Evolutionary conservation across 2,329 filamentous ascomycete species (phyloP).

Genomic region (Phialemonium atrogriseum): DNA sequence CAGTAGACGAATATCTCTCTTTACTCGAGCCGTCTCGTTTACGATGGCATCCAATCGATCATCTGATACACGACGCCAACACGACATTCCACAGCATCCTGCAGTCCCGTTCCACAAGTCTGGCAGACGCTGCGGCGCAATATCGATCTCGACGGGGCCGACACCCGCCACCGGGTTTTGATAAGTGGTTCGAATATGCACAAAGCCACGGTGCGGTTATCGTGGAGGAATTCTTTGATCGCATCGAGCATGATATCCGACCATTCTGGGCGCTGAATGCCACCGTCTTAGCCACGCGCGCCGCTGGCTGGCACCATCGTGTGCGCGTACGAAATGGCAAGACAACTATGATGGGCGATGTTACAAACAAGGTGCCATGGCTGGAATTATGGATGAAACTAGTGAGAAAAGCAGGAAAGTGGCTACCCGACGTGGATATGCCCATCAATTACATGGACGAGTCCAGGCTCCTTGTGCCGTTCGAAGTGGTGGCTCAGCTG

Average conservation of each 20-base stretch:
- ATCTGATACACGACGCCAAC: slow-evolving; percentile 31
- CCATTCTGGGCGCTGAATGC: slow-evolving; percentile 48
- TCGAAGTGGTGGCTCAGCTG: slow-evolving; percentile 44
- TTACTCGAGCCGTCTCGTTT: too few relatives aligned
- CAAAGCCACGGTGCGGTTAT: slow-evolving; percentile 31
- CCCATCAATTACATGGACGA: slow-evolving; percentile 59
- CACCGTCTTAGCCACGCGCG: too few relatives aligned
- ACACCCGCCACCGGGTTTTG: slow-evolving; percentile 40
- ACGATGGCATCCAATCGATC: slow-evolving; percentile 41
- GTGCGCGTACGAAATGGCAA: slow-evolving; percentile 36
- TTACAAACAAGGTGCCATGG: slow-evolving; percentile 32
- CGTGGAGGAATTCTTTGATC: slow-evolving; percentile 42
- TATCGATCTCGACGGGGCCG: slow-evolving; percentile 38
- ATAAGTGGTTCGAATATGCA: slow-evolving; percentile 38
- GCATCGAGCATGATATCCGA: slow-evolving; percentile 41
- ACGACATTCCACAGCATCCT: slow-evolving; percentile 28
- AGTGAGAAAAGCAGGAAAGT: slow-evolving; percentile 40
- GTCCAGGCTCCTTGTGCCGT: slow-evolving; percentile 51
- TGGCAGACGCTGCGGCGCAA: slow-evolving; percentile 34
- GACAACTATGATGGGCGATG: slow-evolving; percentile 29
- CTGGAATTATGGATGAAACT: slow-evolving; percentile 39
- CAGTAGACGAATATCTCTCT: too few relatives aligned
- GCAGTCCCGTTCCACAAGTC: slow-evolving; percentile 29
- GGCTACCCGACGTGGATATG: slow-evolving; percentile 58
- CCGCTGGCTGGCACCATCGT: too few relatives aligned